Conservation (phyloP, 352 stramenopile genomes). For the Globisporangium alternatum region DNA sequence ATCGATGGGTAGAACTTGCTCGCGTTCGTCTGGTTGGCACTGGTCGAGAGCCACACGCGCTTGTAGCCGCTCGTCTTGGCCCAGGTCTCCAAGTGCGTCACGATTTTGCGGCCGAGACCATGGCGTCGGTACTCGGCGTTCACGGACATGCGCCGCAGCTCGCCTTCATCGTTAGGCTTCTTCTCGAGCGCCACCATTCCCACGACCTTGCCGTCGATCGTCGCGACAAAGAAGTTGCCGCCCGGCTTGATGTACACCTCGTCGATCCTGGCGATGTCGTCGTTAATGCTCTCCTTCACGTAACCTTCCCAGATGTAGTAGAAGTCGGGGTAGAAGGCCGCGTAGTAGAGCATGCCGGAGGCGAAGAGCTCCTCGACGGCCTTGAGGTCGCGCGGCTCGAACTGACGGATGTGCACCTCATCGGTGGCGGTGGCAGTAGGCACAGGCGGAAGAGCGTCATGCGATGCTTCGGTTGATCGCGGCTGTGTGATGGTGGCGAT, state of each 20-base stretch:
- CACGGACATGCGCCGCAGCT: constrained; percentile 41
- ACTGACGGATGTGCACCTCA: constrained; percentile 23
- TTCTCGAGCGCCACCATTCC: constrained; percentile 35
- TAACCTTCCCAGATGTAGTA: constrained; percentile 4
- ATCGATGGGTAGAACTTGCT: constrained; percentile 31
- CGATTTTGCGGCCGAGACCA: constrained; percentile 26
- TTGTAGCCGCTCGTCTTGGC: constrained; percentile 19
- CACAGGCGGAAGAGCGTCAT: too few species aligned
- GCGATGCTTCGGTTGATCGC: too few species aligned
- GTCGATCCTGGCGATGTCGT: constrained; percentile 33
- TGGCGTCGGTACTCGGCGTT: constrained; percentile 25
- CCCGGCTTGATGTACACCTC: constrained; percentile 31
- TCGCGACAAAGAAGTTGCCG: constrained; percentile 41
- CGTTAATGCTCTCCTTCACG: constrained; percentile 10
- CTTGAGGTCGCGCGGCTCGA: constrained; percentile 21
- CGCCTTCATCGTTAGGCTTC: constrained; percentile 21
- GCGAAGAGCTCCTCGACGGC: constrained; percentile 17
- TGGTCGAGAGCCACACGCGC: constrained; percentile 30
- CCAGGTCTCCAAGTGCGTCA: constrained; percentile 31
- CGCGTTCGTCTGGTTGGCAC: constrained; percentile 21
- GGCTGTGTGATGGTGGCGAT: neutral
- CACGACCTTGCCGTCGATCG: constrained; percentile 14
- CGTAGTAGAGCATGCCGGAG: constrained; percentile 11
- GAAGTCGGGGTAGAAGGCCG: neutral
- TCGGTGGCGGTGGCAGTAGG: neutral